Conservation (phyloP, 225 moss, liverwort and hornwort genomes). For the Pseudisothecium myosuroides region DNA sequence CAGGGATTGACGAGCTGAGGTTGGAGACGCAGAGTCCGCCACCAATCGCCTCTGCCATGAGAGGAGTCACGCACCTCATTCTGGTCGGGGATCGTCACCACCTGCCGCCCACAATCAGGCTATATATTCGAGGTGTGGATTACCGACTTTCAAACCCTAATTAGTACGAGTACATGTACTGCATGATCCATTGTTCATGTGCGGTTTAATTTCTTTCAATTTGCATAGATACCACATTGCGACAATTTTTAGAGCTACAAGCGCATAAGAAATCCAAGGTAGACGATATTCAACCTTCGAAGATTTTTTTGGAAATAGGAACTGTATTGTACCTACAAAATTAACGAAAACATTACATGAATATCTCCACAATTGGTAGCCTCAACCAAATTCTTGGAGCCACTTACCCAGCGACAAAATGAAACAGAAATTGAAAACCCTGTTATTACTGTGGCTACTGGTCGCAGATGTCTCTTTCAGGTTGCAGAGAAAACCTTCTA, state of each 20-base stretch:
- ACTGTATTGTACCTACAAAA: background rate
- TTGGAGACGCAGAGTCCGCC: background rate
- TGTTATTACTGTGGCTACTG: too few relatives aligned
- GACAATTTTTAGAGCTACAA: background rate
- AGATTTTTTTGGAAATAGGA: too few relatives aligned
- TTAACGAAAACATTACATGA: background rate
- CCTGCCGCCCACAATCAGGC: background rate
- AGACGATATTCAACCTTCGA: background rate
- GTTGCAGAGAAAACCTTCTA: too few relatives aligned
- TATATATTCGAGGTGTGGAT: too few relatives aligned
- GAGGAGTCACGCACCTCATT: background rate
- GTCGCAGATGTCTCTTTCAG: background rate
- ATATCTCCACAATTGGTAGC: background rate
- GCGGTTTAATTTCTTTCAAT: background rate
- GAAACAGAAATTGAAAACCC: background rate
- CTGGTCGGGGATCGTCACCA: background rate
- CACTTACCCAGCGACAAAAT: background rate
- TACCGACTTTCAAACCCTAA: too few relatives aligned
- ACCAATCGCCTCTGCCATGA: background rate
- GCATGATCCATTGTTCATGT: background rate
- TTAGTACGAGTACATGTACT: background rate
- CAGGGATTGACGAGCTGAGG: background rate
- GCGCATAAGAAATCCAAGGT: background rate
- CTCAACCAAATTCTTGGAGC: background rate
- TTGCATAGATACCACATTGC: background rate